phyloP scores from a whole-genome alignment of 768 basidiomycete species.

The Gymnopilus dilepis region DNA sequence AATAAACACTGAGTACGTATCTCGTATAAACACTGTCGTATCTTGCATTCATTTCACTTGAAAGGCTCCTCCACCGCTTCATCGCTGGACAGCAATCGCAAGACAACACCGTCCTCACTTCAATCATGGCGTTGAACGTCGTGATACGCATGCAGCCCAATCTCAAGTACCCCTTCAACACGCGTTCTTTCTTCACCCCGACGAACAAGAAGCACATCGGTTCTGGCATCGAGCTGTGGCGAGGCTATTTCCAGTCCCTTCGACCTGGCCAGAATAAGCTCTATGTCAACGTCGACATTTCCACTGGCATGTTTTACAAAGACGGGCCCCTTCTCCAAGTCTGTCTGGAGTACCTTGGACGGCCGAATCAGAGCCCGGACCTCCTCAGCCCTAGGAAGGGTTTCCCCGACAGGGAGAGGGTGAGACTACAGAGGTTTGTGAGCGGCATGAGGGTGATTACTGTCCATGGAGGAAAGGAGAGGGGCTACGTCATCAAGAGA shows the following conservation, averaged over 20 bases:
- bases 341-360: conserved; percentile 56
- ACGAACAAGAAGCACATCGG: conserved; percentile 58
- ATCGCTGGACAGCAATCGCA: conserved; percentile 64
- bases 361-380: conserved; percentile 1
- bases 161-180: conserved; percentile 71
- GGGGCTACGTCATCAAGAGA: conserved; percentile 49
- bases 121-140: conserved; percentile 77
- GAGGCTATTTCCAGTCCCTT: conserved; percentile 84
- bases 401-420: conserved; percentile 58
- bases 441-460: conserved; percentile 34
- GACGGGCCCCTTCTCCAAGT: conserved; percentile 61
- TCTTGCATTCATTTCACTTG: background rate
- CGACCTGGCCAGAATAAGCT: conserved; percentile 68
- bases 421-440: conserved; percentile 45
- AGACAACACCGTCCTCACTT: conserved; percentile 64
- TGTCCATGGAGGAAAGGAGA: conserved; percentile 16
- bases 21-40: background rate
- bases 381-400: conserved; percentile 36
- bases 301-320: conserved; percentile 79
- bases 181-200: conserved; percentile 77
- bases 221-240: conserved; percentile 69
- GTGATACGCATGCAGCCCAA: conserved; percentile 79
- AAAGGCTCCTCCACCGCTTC: conserved; percentile 66
- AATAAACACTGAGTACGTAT: conserved; percentile 38
- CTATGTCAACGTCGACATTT: conserved; percentile 80